These are phyloP conservation scores for Endocarpon pusillum DNA, from an alignment of 495 filamentous ascomycete species.

Conservation along the genomic window DNA sequence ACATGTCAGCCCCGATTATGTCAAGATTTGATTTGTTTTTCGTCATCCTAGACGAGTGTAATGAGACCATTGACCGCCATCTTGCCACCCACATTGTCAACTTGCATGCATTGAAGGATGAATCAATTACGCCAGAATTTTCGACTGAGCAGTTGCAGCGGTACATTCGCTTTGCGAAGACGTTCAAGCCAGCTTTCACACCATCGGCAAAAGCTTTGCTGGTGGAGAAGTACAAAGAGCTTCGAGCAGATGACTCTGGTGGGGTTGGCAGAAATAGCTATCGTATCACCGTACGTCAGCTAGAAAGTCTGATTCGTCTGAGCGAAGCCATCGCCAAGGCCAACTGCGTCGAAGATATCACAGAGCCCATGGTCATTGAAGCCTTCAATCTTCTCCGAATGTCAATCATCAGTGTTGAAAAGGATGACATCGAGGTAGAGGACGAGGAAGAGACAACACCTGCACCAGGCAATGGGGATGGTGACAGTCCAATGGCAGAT, in stretches of 20 bases:
- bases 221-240: slow-evolving; percentile 90
- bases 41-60: slow-evolving; percentile 92
- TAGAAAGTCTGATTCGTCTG: slow-evolving; percentile 87
- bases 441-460: slow-evolving; percentile 46
- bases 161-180: slow-evolving; percentile 91
- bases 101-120: slow-evolving; percentile 82
- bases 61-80: slow-evolving; percentile 76
- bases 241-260: slow-evolving; percentile 82
- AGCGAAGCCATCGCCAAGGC: slow-evolving; percentile 93
- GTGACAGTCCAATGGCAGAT: slow-evolving; percentile 52
- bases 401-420: slow-evolving; percentile 94
- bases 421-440: slow-evolving; percentile 93
- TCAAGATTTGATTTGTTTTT: slow-evolving; percentile 98
- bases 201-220: slow-evolving; percentile 70
- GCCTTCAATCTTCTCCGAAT: slow-evolving; percentile 78
- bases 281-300: slow-evolving; percentile 88
- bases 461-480: slow-evolving; percentile 39
- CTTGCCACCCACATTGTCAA: slow-evolving; percentile 88
- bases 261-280: slow-evolving; percentile 86
- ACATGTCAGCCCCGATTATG: slow-evolving; percentile 98
- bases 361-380: slow-evolving; percentile 69
- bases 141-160: slow-evolving; percentile 93
- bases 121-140: slow-evolving; percentile 78
- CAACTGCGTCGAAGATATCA: slow-evolving; percentile 88
- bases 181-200: slow-evolving; percentile 86